Conservation (phyloP, 306 rosid genomes). For the Carpinus fangiana region DNA sequence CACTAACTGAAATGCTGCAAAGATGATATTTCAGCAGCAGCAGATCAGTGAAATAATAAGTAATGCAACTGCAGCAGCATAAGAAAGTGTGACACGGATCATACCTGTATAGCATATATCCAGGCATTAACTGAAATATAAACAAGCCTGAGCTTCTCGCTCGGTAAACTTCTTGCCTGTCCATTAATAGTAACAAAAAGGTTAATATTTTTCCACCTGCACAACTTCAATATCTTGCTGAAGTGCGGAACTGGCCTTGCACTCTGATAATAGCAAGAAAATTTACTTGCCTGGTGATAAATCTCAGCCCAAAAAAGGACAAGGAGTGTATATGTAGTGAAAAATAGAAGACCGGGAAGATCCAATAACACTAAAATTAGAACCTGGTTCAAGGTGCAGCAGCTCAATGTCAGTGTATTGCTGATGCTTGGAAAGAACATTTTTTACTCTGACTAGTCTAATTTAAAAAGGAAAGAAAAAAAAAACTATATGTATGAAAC, state of each 20-base stretch:
- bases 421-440: background rate
- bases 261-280: background rate
- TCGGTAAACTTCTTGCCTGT: slow-evolving; percentile 92
- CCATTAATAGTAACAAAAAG: background rate
- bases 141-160: slow-evolving; percentile 73
- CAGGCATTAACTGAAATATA: slow-evolving; percentile 69
- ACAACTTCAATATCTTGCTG: background rate
- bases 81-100: slow-evolving; percentile 22
- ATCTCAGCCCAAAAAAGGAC: slow-evolving; percentile 99
- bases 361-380: slow-evolving; percentile 59
- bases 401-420: slow-evolving; percentile 29
- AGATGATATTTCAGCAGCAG: background rate
- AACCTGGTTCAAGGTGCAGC: slow-evolving; percentile 57
- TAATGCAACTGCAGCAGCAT: background rate
- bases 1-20: background rate
- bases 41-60: background rate
- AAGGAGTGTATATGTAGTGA: slow-evolving; percentile 88
- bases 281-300: slow-evolving; percentile 78
- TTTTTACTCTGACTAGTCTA: background rate
- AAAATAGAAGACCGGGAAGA: slow-evolving; percentile 88
- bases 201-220: background rate
- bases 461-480: background rate
- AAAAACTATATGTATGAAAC: background rate
- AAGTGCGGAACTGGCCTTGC: background rate
- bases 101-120: slow-evolving; percentile 82